Evolutionary conservation across 768 basidiomycete genomes (phyloP).

Genomic region (Tricholoma hemisulphureum): DNA sequence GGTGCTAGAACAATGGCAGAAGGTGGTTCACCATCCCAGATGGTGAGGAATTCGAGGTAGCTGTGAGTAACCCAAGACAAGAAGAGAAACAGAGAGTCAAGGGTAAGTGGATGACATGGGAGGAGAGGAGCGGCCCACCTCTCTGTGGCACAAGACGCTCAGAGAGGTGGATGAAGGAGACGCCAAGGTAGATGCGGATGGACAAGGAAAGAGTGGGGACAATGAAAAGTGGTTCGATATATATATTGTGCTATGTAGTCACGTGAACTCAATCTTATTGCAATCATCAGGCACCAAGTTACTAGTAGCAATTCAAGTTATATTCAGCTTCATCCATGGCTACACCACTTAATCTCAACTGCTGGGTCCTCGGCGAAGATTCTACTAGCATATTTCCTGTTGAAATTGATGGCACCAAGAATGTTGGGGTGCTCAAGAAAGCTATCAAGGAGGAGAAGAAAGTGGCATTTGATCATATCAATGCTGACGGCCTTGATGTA

Average conservation of each 20-base stretch:
- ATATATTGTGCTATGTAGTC: background rate
- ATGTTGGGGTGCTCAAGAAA: background rate
- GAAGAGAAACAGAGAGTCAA: background rate
- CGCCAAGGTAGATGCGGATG: background rate
- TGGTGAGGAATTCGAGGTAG: background rate
- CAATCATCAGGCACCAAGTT: background rate
- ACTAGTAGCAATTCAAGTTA: too few species aligned
- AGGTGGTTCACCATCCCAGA: background rate
- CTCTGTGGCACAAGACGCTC: background rate
- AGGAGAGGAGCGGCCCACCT: background rate
- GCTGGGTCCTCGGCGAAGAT: background rate
- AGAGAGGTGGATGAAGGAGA: background rate
- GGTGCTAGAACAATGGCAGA: background rate
- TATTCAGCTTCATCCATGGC: background rate
- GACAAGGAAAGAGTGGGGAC: background rate
- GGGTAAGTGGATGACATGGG: background rate
- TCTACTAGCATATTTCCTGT: background rate
- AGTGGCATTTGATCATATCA: background rate
- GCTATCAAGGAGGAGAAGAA: background rate
- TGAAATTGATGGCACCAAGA: background rate
- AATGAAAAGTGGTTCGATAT: background rate
- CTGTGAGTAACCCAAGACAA: background rate
- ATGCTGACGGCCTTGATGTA: background rate
- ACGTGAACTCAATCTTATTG: background rate
- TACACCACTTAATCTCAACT: slow-evolving; percentile 1